Evolutionary conservation across 1,139 yeast species (phyloP).

Genomic region (Diutina siamensis): DNA sequence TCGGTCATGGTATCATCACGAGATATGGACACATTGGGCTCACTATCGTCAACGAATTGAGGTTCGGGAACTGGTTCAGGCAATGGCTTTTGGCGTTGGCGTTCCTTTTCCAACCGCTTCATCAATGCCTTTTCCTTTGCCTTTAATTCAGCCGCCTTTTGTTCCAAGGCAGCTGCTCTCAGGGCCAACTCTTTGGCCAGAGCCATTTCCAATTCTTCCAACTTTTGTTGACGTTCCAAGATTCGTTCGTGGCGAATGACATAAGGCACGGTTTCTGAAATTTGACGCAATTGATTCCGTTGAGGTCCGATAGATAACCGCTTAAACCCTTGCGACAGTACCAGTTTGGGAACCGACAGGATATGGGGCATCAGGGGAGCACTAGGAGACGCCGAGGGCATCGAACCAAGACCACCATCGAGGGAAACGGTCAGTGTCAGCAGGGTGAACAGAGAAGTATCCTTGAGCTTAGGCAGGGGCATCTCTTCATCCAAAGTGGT

Average conservation of each 20-base stretch:
- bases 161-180: conserved; percentile 67
- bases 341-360: background rate
- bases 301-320: conserved; percentile 50
- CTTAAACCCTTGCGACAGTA: conserved; percentile 24
- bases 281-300: conserved; percentile 58
- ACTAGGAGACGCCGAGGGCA: background rate
- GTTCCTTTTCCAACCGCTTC: conserved; percentile 22
- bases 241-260: conserved; percentile 67
- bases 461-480: conserved; percentile 22
- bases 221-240: conserved; percentile 61
- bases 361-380: background rate
- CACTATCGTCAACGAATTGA: background rate
- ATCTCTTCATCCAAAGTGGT: conserved; percentile 19
- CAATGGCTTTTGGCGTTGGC: conserved; percentile 5
- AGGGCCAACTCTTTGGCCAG: conserved; percentile 62
- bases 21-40: background rate
- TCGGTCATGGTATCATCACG: background rate
- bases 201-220: conserved; percentile 69
- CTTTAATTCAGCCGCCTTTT: conserved; percentile 64
- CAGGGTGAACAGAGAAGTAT: conserved; percentile 20
- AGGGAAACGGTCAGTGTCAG: conserved; percentile 11
- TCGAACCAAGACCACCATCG: background rate
- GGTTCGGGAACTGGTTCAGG: conserved; percentile 2
- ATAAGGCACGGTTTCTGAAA: conserved; percentile 74
- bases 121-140: conserved; percentile 45